Evolutionary conservation across 768 basidiomycete species (phyloP), one percentile per base, ranked within the genome.

Genomic region (Mycena floridula): DNA sequence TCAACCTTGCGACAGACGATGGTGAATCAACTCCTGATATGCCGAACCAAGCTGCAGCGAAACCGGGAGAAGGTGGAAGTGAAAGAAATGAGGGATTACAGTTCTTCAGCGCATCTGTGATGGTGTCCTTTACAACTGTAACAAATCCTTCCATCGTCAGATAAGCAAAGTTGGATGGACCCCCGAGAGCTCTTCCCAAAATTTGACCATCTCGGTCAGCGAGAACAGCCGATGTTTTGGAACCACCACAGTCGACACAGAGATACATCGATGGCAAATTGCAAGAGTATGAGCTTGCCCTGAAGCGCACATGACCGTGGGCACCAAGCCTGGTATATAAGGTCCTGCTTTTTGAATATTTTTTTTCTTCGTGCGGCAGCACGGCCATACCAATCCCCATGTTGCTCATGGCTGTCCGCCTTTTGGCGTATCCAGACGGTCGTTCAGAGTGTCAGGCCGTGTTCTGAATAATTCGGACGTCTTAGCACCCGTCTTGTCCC

Each of bases 361-460:
- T 50, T 26, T 55, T 57, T 63, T 57, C 64, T 67, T 70, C 44
- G 87, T 89, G 87, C 87, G 87, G 87, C 87, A 70, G 72, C 87
- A 80, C 82, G 81, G 79, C 78, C 74, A 76, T 72, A 53, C 61
- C 60, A 43, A 61, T 84, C 82, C 87, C 86, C 77, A 77, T 85
- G 87, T 89, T 89, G 87, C 87, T 89, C 87, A 82, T 85, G 70
- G 72, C 77, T 68, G 81, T 73, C 62, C 68, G 62, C 51, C 53
- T 58, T n/a, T 25, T 40, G 50, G 26, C 63, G 50, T 56, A 57
- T 65, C 56, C 59, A 85, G 71, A 82, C 78, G 74, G 82, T 72
- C 62, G 85, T 89, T 88, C 61, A n/a, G 87, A 89, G 87, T 87
- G 87, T 89, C 87, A 87, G 72, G 82, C 73, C 74, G 84, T 84